These are phyloP conservation scores for Dactylella cylindrospora DNA, from an alignment of 2,329 filamentous ascomycete genomes.

Conservation along the genomic window DNA sequence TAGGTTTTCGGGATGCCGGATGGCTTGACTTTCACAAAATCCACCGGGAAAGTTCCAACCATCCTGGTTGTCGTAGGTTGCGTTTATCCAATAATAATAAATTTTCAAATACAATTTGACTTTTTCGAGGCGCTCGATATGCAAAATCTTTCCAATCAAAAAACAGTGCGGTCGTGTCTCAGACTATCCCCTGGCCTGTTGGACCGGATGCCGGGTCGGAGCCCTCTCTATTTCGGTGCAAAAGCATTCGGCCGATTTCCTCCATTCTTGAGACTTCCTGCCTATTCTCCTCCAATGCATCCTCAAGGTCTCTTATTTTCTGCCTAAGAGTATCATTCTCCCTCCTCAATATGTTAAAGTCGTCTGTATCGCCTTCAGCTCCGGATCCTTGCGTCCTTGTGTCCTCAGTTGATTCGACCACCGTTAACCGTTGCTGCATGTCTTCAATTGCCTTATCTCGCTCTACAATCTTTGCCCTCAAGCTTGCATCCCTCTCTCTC, in stretches of 20 bases:
- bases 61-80: too few species aligned
- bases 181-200: too few species aligned
- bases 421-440: constrained; percentile 28
- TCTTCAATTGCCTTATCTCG: constrained; percentile 25
- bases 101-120: too few species aligned
- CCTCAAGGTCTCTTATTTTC: constrained; percentile 16
- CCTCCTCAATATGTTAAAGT: constrained; percentile 10
- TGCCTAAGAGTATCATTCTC: constrained; percentile 34
- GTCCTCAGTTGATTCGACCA: constrained; percentile 13
- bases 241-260: constrained; percentile 36
- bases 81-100: too few species aligned
- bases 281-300: constrained; percentile 16
- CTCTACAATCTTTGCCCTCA: constrained; percentile 21
- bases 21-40: too few species aligned
- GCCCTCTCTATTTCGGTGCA: constrained; percentile 24
- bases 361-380: constrained; percentile 13
- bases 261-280: constrained; percentile 37
- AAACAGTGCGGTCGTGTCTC: too few species aligned
- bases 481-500: constrained; percentile 29
- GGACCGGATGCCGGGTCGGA: too few species aligned
- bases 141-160: too few species aligned
- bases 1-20: too few species aligned
- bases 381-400: constrained; percentile 2
- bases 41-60: too few species aligned
- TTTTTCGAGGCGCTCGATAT: too few species aligned